These are phyloP conservation scores for Vachellia pachyceras DNA, from an alignment of 306 rosid species.

Conservation along the genomic window DNA sequence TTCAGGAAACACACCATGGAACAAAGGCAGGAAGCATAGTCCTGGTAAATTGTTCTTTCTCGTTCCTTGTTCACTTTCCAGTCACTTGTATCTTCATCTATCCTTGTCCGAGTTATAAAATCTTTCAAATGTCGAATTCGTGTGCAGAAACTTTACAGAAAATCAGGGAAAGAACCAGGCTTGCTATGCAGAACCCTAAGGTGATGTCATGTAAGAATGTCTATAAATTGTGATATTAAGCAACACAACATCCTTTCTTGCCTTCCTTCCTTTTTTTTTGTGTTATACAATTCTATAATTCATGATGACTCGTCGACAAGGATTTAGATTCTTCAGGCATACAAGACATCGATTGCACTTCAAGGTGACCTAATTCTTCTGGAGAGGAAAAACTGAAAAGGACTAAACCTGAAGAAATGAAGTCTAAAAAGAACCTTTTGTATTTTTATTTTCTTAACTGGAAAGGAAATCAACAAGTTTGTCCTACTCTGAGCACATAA, in stretches of 20 bases:
- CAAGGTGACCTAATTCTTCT: not conserved
- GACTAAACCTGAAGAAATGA: not conserved
- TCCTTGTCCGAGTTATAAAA: slow-evolving; percentile 22
- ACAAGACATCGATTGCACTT: not conserved
- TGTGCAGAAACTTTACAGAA: slow-evolving; percentile 68
- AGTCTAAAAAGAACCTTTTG: not conserved
- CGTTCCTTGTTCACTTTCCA: slow-evolving; percentile 27
- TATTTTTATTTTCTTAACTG: not conserved
- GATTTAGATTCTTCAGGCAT: slow-evolving; percentile 7
- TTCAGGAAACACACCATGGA: slow-evolving; percentile 79
- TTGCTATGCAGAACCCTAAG: slow-evolving; percentile 94
- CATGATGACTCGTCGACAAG: not conserved
- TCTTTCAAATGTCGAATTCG: slow-evolving; percentile 7
- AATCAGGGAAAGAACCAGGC: slow-evolving; percentile 79
- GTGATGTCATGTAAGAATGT: slow-evolving; percentile 90
- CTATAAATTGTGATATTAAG: slow-evolving; percentile 30
- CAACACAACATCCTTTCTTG: not conserved
- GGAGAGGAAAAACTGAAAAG: not conserved
- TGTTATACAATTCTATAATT: slow-evolving; percentile 3
- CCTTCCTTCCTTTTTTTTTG: not conserved
- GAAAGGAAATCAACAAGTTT: not conserved
- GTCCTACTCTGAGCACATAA: not conserved
- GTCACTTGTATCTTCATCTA: slow-evolving; percentile 1
- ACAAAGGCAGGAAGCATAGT: slow-evolving; percentile 85
- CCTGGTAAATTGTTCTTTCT: slow-evolving; percentile 50